phyloP scores from a whole-genome alignment of 208 protist species.

The Trypanosoma lewisi region DNA sequence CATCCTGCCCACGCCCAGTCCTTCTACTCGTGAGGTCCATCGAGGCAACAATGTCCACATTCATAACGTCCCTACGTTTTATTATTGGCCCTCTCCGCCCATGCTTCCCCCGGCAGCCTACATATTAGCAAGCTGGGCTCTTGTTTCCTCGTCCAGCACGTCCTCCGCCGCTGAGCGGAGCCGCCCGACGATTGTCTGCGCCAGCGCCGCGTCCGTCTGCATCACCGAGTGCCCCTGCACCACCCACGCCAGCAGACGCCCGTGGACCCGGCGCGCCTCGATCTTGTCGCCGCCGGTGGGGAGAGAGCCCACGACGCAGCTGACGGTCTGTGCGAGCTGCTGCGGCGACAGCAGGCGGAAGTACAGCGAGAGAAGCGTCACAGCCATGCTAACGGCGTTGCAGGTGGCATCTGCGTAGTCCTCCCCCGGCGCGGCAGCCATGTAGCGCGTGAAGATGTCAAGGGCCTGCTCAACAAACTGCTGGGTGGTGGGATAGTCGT shows the following conservation, averaged over 20 bases:
- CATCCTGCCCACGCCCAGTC: no score
- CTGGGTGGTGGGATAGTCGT: slow-evolving; percentile 11
- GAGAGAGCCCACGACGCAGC: slow-evolving; percentile 40
- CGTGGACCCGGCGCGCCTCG: slow-evolving; percentile 70
- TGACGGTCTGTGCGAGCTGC: slow-evolving; percentile 34
- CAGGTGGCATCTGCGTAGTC: slow-evolving; percentile 51
- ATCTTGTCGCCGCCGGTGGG: slow-evolving; percentile 63
- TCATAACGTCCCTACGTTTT: no score
- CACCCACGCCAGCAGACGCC: slow-evolving; percentile 65
- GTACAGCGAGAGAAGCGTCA: slow-evolving; percentile 59
- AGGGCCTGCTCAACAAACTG: slow-evolving; percentile 49
- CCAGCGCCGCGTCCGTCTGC: slow-evolving; percentile 20
- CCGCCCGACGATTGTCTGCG: slow-evolving; percentile 33
- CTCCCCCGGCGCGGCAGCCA: slow-evolving; percentile 27
- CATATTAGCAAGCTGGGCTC: slow-evolving; percentile 51
- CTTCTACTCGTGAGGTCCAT: no score
- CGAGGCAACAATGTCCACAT: no score
- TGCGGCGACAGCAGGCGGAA: slow-evolving; percentile 23
- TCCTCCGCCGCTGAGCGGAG: slow-evolving; percentile 38
- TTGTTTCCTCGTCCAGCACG: slow-evolving; percentile 49
- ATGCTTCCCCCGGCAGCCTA: no score
- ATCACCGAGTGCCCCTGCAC: slow-evolving; percentile 44
- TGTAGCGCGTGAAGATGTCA: slow-evolving; percentile 41
- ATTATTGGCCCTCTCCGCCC: no score
- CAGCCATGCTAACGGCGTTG: slow-evolving; percentile 65